Conservation (phyloP, 768 basidiomycete species). For the Pisolithus orientalis region DNA sequence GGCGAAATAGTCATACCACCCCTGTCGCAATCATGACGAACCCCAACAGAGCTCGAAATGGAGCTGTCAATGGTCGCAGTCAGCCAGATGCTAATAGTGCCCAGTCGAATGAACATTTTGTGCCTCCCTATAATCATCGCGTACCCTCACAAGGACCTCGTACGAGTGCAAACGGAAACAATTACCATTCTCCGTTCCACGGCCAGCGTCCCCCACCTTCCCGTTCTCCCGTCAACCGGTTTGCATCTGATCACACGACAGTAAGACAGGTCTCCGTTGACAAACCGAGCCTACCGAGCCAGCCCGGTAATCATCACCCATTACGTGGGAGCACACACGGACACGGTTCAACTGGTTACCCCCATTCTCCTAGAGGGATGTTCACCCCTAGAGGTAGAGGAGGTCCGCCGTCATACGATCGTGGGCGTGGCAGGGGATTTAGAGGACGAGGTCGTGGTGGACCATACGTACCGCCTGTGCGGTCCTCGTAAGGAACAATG, state of each 20-base stretch:
- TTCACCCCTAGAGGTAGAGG: constrained; percentile 27
- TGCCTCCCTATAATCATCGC: background rate
- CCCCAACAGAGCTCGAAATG: constrained; percentile 47
- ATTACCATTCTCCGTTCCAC: background rate
- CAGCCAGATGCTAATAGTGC: background rate
- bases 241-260: background rate
- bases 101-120: background rate
- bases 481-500: constrained; percentile 4
- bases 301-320: constrained; percentile 2
- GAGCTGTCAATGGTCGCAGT: constrained; percentile 12
- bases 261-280: background rate
- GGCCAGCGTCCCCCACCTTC: constrained; percentile 1
- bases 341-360: constrained; percentile 17
- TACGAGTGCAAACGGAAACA: background rate
- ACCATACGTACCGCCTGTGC: background rate
- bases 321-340: constrained; percentile 27
- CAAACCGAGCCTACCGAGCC: background rate
- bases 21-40: constrained; percentile 73
- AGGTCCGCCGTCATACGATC: constrained; percentile 20
- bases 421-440: constrained; percentile 25
- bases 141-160: background rate
- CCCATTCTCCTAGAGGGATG: constrained; percentile 18
- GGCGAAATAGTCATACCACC: constrained; percentile 16
- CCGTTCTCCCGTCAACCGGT: background rate
- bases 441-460: constrained; percentile 30